Base-by-base conservation (phyloP, 306 rosid genomes). In the Castanopsis chinensis region DNA sequence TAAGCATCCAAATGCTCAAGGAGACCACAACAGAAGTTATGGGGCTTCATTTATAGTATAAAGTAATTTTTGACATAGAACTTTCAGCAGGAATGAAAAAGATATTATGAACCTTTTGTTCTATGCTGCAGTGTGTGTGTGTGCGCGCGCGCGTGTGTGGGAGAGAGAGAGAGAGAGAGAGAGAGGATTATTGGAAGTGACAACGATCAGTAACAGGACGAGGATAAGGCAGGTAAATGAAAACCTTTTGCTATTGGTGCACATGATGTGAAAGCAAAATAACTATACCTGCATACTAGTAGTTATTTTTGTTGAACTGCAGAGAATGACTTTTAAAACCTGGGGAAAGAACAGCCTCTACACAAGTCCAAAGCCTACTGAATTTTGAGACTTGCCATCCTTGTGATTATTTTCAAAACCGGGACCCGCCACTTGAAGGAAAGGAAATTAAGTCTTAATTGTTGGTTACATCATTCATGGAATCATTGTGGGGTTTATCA, bases 371-470 rank as follows among this genome's bases (percentile, higher is more conserved):
- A 3, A 49, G 53, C 53, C 53, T 11, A 11, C 4, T 49, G 53
- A 49, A 49, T 49, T 45, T 49, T 49, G 53, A 13, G 15, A 10
- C 53, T 49, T 3, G 53, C 3, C 53, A 49, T 49, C 17, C 5
- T 49, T 55, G 52, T 23, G 65, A 51, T 73, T 30, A 53, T 8
- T 69, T 61, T 69, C 64, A 80, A 74, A 33, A 35, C 15, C 11
- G 63, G 83, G 82, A 58, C 76, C 82, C 73, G 43, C 49, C 14
- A 70, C 33, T 77, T 61, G 69, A 69, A 37, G 63, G 77, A 30
- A 56, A 19, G 60, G 12, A 68, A 20, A 68, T 20, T 13, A 25
- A 33, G 71, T 21, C 71, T 52, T 69, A 59, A 52, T 64, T 58
- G 27, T 35, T 33, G 28, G 37, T 49, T 4, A 33, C 53, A 51